Evolutionary conservation across 805 yeast genomes (phyloP), one percentile per base, ranked within the genome.

Genomic region (Blastobotrys mokoenaii): DNA sequence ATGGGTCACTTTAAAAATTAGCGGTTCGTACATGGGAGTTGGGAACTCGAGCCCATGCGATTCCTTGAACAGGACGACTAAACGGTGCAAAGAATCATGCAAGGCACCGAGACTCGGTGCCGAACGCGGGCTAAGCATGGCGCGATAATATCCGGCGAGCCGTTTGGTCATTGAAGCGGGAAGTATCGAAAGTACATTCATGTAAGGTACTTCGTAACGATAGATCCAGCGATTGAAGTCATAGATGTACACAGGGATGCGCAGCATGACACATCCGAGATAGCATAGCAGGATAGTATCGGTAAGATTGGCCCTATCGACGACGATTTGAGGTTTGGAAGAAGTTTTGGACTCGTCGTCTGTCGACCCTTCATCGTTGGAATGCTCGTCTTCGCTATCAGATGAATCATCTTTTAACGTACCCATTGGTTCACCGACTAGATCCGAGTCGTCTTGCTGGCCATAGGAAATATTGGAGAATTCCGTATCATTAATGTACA

Each of bases 1-100:
- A 2, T 68, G 59, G 2, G 72, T 61, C 1, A 69, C 47, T 46
- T 67, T 66, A 44, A 75, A 63, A 2, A 77, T 38, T 5, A 73
- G 51, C 2, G 76, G 73, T 16, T 59, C 61, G 48, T 63, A 65
- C 46, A 63, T 62, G 10, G 59, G 48, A 7, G 40, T 16, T 2
- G 49, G 45, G 51, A 50, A 43, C 31, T 33, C 15, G 20, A 53
- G 29, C 12, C 25, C 40, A 34, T 37, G 40, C 14, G 30, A 32
- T n/a, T 11, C 30, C 10, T 29, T 31, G 17, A 47, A 43, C 18
- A 18, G 33, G 9, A n/a, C 18, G 7, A 46, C 43, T 11, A 52
- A 22, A 30, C 43, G 37, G 17, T 33, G 38, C 6, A 46, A 15
- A 2, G 33, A 37, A 7, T 31, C 40, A 30, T 48, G 48, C 38